A percentile compares a stretch with the other conserved stretches of the same genome.
Conservation (phyloP, 768 basidiomycete species). For the Dictyophora rubrovolvata region DNA sequence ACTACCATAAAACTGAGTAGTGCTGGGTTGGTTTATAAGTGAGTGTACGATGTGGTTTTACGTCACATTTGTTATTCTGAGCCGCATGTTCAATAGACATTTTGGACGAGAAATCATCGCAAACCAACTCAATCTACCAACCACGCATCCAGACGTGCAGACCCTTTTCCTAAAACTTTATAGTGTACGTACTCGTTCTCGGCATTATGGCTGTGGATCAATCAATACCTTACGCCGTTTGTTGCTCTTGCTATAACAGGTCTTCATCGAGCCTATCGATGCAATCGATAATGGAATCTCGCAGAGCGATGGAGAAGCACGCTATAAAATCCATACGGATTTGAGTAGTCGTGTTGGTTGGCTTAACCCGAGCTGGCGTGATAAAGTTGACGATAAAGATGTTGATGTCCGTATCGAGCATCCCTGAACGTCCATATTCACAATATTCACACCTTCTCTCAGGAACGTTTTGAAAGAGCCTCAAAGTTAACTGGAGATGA, state of each 20-base stretch:
- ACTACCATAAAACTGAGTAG: constrained; percentile 75
- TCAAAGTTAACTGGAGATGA: constrained; percentile 78
- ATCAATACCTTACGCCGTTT: too few species aligned
- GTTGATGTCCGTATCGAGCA: constrained; percentile 52
- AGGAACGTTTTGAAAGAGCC: constrained; percentile 71
- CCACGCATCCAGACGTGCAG: constrained; percentile 54
- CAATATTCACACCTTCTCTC: constrained; percentile 2
- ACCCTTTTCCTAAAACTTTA: constrained; percentile 85
- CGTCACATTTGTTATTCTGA: background rate
- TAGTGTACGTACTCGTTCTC: constrained; percentile 35
- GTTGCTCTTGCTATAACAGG: constrained; percentile 39
- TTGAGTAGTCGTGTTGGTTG: constrained; percentile 72
- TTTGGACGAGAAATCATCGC: constrained; percentile 84
- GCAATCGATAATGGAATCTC: constrained; percentile 92
- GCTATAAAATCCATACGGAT: constrained; percentile 73
- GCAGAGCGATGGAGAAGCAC: constrained; percentile 59
- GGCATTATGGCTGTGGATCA: constrained; percentile 4
- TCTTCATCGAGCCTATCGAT: constrained; percentile 91
- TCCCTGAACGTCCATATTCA: background rate
- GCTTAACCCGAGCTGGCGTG: constrained; percentile 92
- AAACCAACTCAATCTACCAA: constrained; percentile 37
- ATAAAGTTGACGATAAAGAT: constrained; percentile 49
- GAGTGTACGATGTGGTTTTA: constrained; percentile 15
- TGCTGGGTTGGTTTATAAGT: constrained; percentile 96
- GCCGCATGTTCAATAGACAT: constrained; percentile 40